Conservation (phyloP, 1,284 basidiomycete species). For the Somion occarium region DNA sequence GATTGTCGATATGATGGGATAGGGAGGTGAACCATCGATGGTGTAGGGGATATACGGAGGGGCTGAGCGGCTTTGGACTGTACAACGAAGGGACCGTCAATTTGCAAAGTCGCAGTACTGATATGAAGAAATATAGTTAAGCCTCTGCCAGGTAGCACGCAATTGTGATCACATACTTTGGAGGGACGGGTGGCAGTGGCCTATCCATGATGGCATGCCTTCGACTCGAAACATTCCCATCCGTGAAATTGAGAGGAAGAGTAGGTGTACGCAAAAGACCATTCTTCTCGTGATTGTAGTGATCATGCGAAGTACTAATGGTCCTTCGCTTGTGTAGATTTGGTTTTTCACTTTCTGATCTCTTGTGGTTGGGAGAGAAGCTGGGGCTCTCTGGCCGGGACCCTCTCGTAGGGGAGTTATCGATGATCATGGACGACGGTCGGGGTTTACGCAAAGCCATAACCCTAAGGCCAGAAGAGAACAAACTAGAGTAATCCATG, state of each 20-base stretch:
- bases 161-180: background rate
- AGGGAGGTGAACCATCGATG: constrained; percentile 2
- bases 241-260: background rate
- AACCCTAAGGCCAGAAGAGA: constrained; percentile 4
- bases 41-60: background rate
- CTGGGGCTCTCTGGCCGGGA: background rate
- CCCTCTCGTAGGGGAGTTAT: background rate
- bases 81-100: background rate
- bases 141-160: no score
- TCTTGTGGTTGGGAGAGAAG: background rate
- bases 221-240: background rate
- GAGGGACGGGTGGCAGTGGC: background rate
- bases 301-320: background rate
- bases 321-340: background rate
- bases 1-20: background rate
- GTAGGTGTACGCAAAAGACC: background rate
- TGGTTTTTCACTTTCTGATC: background rate
- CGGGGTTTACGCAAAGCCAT: background rate
- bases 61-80: background rate
- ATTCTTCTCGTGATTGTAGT: background rate
- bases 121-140: no score
- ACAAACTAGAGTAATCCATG: constrained; percentile 6
- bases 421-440: background rate
- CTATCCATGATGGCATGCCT: background rate
- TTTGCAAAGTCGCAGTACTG: background rate